Conservation (phyloP, 176 grass and related monocot genomes). For the Tillandsia fasciculata region DNA sequence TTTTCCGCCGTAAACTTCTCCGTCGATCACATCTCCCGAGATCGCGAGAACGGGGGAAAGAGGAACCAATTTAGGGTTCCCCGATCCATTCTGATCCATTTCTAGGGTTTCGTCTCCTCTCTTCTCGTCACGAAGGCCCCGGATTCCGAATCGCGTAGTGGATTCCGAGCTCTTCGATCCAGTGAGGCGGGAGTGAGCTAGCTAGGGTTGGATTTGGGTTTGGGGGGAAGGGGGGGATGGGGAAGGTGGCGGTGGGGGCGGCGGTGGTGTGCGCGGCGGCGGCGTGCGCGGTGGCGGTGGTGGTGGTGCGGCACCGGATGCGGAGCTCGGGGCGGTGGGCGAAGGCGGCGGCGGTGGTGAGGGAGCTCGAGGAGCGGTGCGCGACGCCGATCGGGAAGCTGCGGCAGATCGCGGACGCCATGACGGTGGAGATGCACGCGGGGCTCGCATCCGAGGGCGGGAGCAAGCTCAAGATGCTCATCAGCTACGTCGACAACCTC, state of each 20-base stretch:
- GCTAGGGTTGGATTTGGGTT: too few relatives aligned
- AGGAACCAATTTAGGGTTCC: not conserved
- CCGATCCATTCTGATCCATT: not conserved
- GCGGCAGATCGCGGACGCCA: conserved; percentile 72
- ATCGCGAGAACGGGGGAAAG: not conserved
- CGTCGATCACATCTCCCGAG: not conserved
- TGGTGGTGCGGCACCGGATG: conserved; percentile 30
- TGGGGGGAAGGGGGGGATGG: conserved; percentile 21
- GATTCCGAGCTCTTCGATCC: too few relatives aligned
- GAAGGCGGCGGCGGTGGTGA: conserved; percentile 29
- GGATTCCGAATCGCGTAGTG: too few relatives aligned
- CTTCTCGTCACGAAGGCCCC: not conserved
- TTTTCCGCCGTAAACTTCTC: not conserved
- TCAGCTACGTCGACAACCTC: conserved; percentile 87
- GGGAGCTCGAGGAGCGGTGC: conserved; percentile 53
- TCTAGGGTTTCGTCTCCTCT: not conserved
- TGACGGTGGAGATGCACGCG: conserved; percentile 78
- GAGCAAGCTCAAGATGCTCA: conserved; percentile 69
- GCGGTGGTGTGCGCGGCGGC: conserved; percentile 51
- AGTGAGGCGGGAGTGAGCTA: too few relatives aligned
- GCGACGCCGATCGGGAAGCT: conserved; percentile 62
- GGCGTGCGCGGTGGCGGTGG: conserved; percentile 40
- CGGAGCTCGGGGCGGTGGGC: conserved; percentile 28
- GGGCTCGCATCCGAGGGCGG: conserved; percentile 57
- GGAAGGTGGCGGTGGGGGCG: conserved; percentile 41